Base-by-base conservation (phyloP, 75 land plant species). In the Larix kaempferi region DNA sequence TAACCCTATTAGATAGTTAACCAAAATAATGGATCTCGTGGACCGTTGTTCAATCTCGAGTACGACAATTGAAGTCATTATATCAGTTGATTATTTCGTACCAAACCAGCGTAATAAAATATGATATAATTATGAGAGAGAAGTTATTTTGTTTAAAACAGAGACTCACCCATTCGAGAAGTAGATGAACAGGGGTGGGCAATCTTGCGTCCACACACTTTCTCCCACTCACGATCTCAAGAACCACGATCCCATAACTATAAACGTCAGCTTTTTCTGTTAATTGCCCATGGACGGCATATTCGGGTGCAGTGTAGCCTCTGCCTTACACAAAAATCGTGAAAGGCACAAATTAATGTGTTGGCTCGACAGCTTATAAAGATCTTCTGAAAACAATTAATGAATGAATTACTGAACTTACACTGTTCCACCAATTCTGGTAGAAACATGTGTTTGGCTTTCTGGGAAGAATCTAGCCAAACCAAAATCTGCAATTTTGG, bases 401-500 rank as follows among this genome's bases (percentile, higher is more conserved):
- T 49, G 10, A 7, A 49, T 49, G 10, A 49, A 49, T 10, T 7
- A 11, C 52, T 49, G 52, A 49, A 8, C 12, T 49, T 49, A 49
- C 52, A 49, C 10, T 49, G 84, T 82, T 54, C 88, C 88, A 39
- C 82, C 83, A 5, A 87, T 79, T 37, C 89, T 77, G 4, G 87
- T 86, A 12, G 77, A 78, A 13, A 82, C 69, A 57, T 84, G 83
- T 4, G 79, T 81, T 13, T 77, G 37, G 78, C 82, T 85, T 25
- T 81, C 82, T 2, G 73, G 73, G 59, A 85, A 72, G 27, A 88
- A 71, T 67, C 79, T 71, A 1, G 89, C 87, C 29, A 88, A 44
- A 39, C 90, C 90, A 65, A 85, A 88, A 59, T 88, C 90, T 19
- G 85, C 85, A 59, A 88, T 80, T 71, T 81, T 82, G 6, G 92